Base-by-base conservation (phyloP, 148 eudicot genomes). In the Vaccinium darrowii region DNA sequence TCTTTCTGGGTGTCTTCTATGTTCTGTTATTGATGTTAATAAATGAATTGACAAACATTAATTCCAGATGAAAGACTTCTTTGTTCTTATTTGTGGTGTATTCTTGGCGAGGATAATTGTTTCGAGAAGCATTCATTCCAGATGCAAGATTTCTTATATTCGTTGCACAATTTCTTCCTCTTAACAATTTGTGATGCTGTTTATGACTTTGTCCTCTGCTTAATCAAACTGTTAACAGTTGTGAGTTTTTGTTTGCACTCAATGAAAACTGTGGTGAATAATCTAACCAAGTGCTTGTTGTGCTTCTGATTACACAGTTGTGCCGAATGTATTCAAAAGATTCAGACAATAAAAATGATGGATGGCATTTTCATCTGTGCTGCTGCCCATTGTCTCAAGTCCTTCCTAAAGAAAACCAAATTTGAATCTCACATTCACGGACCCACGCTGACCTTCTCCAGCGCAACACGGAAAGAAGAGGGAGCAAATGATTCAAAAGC, bases 361-460 rank as follows among this genome's bases (percentile, higher is more conserved):
- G 99, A 97, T 87, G 98, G 99, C 58, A 91, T 95, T 62, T 93
- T 83, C 80, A 63, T 97, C 52, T 95, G 99, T 89, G 98, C 98
- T n/a, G 99, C 98, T 75, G 95, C 99, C 36, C 98, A 92, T 71
- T 95, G 99, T 51, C 93, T 97, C 84, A 97, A 94, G 81, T 95
- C 99, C 62, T 97, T 93, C 82, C 85, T 95, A 5, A 95, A 93
- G 83, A 97, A 90, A 89, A 52, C 88, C 30, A 98, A 95, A 7
- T 95, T 97, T 84, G 98, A 93, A 84, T 86, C 99, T 86, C 99
- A 97, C 80, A 90, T 95, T 39, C 87, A 89, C 63, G 82, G 73
- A 90, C 7, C 80, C 99, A 97, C 72, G 85, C 90, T 3, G 92
- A 95, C 85, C 91, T 95, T 58, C 92, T 95, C 87, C 91, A 87